Evolutionary conservation across 768 basidiomycete genomes (phyloP), one percentile per base, ranked within the genome.

Genomic region (Tylopilus felleus): DNA sequence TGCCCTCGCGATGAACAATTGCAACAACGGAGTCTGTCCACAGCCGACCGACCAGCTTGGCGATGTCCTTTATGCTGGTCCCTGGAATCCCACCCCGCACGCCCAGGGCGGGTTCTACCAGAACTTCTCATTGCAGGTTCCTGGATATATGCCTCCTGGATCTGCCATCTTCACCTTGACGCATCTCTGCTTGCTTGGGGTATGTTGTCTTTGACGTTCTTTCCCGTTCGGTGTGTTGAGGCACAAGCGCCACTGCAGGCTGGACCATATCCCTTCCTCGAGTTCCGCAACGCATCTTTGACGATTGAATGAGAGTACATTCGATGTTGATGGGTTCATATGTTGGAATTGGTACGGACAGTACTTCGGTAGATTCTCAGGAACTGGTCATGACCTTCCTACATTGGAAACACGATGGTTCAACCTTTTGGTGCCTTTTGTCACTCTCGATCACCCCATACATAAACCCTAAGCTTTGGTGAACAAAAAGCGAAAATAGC

Each of bases 151-250:
- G 38, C 1, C 38, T 3, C 0, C 48, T 13, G 69, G 69, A 51
- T 60, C 53, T 22, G 69, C 69, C 28, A 55, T 69, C 39, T 67
- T 71, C 43, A 67, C 67, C 6, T 48, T 69, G 55, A 67, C 65
- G 0, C 69, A 69, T 29, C 51, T 67, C 14, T 65, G 69, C 55
- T 51, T 71, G 53, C 49, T 71, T 35, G 69, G 69, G 53, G 66
- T 68, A 47, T 16, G 64, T 57, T 17, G 5, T 39, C 12, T 23
- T 31, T 21, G 13, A 4, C 14, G 9, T 35, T 35, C 33, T 35
- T n/a, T 22, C 33, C n/a, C 8, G 38, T 44, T 5, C 19, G 17
- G 16, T 9, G 35, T 5, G 36, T 44, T 38, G 36, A 38, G 6
- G 36, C 17, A n/a, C 29, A 9, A 9, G 29, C 6, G 2, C 10